phyloP scores from a whole-genome alignment of 139 green algal species.

The Axilococcus clingmanii region DNA sequence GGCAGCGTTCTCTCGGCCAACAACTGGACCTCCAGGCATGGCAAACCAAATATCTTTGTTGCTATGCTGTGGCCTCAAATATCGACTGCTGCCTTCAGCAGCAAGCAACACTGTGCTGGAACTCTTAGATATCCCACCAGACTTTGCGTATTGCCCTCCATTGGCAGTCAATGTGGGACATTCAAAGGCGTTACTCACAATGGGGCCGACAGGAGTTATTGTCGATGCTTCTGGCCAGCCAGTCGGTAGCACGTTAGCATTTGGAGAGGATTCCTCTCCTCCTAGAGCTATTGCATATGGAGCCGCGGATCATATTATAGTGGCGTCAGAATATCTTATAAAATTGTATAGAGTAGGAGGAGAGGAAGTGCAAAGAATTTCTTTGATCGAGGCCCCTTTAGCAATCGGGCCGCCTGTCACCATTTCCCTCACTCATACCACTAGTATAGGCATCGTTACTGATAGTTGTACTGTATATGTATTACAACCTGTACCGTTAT shows the following conservation, averaged over 20 bases:
- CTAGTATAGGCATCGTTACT: no score
- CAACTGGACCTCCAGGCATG: neutral
- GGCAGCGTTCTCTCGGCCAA: no score
- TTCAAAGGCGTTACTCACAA: neutral
- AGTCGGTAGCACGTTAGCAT: constrained; percentile 19
- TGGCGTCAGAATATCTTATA: constrained; percentile 19
- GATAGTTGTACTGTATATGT: constrained; percentile 33
- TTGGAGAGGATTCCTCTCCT: constrained; percentile 18
- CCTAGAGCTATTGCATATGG: constrained; percentile 24
- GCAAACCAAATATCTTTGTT: constrained; percentile 1
- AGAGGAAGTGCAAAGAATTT: no score
- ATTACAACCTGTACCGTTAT: constrained; percentile 40
- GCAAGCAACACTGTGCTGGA: neutral
- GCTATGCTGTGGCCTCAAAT: constrained; percentile 7
- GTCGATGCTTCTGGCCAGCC: constrained; percentile 20
- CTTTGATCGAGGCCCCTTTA: no score
- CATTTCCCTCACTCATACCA: no score
- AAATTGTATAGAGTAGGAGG: constrained; percentile 23
- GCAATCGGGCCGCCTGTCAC: no score
- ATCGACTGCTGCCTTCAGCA: neutral
- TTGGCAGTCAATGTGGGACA: no score
- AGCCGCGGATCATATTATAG: constrained; percentile 23
- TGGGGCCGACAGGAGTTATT: constrained; percentile 32
- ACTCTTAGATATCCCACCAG: no score
- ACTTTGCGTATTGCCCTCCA: no score